These are phyloP conservation scores for Coprinopsis sp. DNA, from an alignment of 768 basidiomycete genomes.

Conservation along the genomic window DNA sequence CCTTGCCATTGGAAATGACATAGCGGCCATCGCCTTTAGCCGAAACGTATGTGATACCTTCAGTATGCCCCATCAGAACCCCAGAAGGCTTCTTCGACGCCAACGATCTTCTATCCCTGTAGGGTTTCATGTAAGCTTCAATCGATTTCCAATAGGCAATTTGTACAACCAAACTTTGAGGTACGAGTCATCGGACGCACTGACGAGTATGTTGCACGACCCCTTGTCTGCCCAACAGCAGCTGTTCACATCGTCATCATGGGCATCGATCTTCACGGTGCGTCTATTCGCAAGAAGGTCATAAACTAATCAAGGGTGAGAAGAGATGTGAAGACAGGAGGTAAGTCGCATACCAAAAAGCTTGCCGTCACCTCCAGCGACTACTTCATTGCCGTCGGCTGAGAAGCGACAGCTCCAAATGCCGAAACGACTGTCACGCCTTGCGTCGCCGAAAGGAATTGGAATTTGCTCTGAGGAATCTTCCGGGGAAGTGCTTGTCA, in stretches of 20 bases:
- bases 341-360: slow-evolving; percentile 50
- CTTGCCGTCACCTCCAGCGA: slow-evolving; percentile 85
- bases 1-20: slow-evolving; percentile 93
- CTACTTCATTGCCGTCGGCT: slow-evolving; percentile 91
- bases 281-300: slow-evolving; percentile 78
- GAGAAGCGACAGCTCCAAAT: slow-evolving; percentile 97
- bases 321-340: neutral
- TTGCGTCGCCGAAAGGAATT: slow-evolving; percentile 51
- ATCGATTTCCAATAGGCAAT: no score
- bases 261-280: slow-evolving; percentile 83
- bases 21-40: slow-evolving; percentile 97
- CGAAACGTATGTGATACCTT: slow-evolving; percentile 91
- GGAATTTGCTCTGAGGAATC: slow-evolving; percentile 57
- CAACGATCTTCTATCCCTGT: slow-evolving; percentile 55
- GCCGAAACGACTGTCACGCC: slow-evolving; percentile 45
- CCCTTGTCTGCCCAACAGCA: slow-evolving; percentile 93
- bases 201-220: slow-evolving; percentile 91
- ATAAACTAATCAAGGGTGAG: slow-evolving; percentile 70
- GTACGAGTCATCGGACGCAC: slow-evolving; percentile 91
- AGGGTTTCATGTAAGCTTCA: slow-evolving; percentile 21
- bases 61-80: slow-evolving; percentile 91
- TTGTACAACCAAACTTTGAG: slow-evolving; percentile 99
- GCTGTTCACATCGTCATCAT: slow-evolving; percentile 89
- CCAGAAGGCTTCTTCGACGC: slow-evolving; percentile 78
- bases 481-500: slow-evolving; percentile 64